A percentile compares a stretch with the other conserved stretches of the same genome.
Conservation (phyloP, 164 flowering plant species). For the Vitis rotundifolia region DNA sequence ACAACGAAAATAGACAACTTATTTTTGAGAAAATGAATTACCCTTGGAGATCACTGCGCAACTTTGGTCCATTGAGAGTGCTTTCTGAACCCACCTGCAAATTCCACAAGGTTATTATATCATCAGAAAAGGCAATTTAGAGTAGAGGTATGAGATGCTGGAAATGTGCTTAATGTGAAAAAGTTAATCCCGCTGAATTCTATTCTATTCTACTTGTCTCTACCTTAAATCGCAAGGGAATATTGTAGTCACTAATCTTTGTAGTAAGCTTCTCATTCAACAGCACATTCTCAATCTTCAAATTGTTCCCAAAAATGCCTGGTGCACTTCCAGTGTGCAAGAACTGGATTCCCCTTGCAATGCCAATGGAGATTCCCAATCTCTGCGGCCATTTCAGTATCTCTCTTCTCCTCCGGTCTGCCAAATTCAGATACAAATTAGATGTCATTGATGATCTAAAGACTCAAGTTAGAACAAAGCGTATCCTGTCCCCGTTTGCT, state of each 20-base stretch:
- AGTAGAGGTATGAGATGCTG: too few species aligned
- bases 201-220: too few species aligned
- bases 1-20: neutral
- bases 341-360: conserved; percentile 78
- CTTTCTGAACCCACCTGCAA: conserved; percentile 54
- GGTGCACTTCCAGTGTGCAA: conserved; percentile 67
- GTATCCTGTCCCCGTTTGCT: neutral
- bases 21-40: conserved; percentile 6
- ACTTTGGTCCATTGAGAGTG: conserved; percentile 32
- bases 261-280: conserved; percentile 72
- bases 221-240: conserved; percentile 65
- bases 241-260: conserved; percentile 62
- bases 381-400: conserved; percentile 84
- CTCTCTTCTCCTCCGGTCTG: conserved; percentile 69
- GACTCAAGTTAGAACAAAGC: too few species aligned
- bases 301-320: conserved; percentile 60
- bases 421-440: conserved; percentile 2
- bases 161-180: too few species aligned
- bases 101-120: neutral
- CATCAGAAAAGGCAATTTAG: too few species aligned
- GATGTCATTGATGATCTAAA: neutral
- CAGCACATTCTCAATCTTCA: conserved; percentile 63
- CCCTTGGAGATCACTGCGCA: conserved; percentile 23
- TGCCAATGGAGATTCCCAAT: conserved; percentile 59
- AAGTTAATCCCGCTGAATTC: neutral